Conservation (phyloP, 345 rosid genomes). For the Salix viminalis region DNA sequence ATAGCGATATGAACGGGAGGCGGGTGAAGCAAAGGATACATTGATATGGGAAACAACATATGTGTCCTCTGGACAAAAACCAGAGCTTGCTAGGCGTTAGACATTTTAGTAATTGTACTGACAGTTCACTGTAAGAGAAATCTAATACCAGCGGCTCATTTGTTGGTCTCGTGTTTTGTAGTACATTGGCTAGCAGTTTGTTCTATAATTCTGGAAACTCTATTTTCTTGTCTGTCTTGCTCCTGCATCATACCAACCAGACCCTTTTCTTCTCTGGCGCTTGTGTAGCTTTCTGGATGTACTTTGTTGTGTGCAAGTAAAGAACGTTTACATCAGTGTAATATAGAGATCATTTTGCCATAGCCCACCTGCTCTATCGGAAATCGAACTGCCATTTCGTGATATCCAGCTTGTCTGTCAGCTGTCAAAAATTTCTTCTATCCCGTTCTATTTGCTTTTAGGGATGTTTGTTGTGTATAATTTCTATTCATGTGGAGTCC, state of each 20-base stretch:
- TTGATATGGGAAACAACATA: slow-evolving; percentile 27
- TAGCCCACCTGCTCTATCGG: background rate
- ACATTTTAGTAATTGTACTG: slow-evolving; percentile 27
- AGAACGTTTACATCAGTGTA: background rate
- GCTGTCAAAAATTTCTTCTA: background rate
- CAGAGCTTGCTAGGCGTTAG: slow-evolving; percentile 15
- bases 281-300: background rate
- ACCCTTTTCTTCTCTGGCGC: background rate
- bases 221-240: background rate
- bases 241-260: background rate
- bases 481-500: too few relatives aligned
- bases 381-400: background rate
- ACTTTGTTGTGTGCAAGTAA: background rate
- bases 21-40: slow-evolving; percentile 71
- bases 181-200: background rate
- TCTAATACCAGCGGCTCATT: slow-evolving; percentile 4
- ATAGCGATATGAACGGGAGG: slow-evolving; percentile 59
- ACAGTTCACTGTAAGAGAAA: slow-evolving; percentile 7
- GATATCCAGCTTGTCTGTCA: background rate
- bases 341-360: background rate
- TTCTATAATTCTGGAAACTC: background rate
- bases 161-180: slow-evolving; percentile 5
- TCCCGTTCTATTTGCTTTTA: background rate
- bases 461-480: too few relatives aligned
- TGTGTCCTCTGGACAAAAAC: background rate